Evolutionary conservation across 106 monocot genomes (phyloP).

Genomic region (Acorus gramineus): DNA sequence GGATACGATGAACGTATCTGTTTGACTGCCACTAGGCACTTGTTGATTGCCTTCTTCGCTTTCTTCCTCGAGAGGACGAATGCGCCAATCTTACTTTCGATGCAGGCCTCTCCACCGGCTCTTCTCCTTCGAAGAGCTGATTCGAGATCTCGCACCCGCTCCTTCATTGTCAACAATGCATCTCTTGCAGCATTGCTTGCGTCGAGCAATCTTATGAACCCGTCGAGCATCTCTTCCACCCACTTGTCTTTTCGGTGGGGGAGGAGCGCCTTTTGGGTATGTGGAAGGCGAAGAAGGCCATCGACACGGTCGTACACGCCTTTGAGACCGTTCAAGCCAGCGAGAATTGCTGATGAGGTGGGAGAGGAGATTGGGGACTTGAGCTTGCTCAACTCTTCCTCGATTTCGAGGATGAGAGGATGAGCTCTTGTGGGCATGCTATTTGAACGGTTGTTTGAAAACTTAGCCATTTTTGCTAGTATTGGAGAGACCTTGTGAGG

Average conservation of each 20-base stretch:
- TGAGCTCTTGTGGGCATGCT: too few species aligned
- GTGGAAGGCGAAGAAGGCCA: conserved; percentile 8
- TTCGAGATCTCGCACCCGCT: conserved; percentile 1
- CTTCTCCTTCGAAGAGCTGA: conserved; percentile 8
- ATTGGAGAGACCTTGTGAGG: too few species aligned
- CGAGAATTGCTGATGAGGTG: too few species aligned
- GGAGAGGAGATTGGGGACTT: too few species aligned
- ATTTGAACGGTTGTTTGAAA: too few species aligned
- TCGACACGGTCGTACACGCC: conserved; percentile 5
- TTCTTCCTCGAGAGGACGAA: conserved; percentile 8
- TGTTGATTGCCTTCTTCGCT: not conserved
- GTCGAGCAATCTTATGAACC: conserved; percentile 12
- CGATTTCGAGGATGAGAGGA: too few species aligned
- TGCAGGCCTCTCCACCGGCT: not conserved
- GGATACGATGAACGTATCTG: too few species aligned
- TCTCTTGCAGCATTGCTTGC: conserved; percentile 6
- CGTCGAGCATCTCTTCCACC: conserved; percentile 4
- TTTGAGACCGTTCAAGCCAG: conserved; percentile 3
- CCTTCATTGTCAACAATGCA: not conserved
- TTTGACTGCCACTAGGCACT: not conserved
- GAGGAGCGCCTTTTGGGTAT: not conserved
- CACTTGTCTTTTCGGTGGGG: not conserved
- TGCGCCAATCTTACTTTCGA: not conserved
- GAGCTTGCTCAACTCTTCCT: too few species aligned
- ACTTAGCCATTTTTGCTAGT: too few species aligned